These are phyloP conservation scores for Sugiyamaella neomexicana DNA, from an alignment of 1,139 yeast species.

Conservation along the genomic window DNA sequence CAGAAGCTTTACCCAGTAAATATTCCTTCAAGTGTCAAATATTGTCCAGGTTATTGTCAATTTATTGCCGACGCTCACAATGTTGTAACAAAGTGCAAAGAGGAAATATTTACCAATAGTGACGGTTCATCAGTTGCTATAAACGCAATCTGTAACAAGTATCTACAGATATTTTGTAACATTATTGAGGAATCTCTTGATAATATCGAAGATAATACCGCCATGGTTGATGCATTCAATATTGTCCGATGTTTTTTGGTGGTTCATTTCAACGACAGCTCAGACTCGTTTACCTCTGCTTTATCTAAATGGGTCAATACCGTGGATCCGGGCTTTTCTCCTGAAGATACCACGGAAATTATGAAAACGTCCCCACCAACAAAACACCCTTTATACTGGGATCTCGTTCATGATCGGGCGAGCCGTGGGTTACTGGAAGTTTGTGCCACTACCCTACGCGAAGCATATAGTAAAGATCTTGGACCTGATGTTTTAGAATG, in stretches of 20 bases:
- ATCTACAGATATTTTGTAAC: conserved; percentile 20
- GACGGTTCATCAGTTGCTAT: conserved; percentile 3
- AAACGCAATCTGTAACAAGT: conserved; percentile 15
- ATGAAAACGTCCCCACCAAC: conserved; percentile 49
- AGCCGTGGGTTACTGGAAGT: conserved; percentile 68
- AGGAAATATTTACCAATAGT: conserved; percentile 2
- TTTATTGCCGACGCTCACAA: conserved; percentile 17
- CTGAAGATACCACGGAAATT: conserved; percentile 27
- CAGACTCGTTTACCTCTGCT: conserved; percentile 24
- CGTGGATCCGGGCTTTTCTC: conserved; percentile 28
- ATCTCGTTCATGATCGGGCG: conserved; percentile 55
- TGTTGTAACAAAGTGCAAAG: conserved; percentile 17
- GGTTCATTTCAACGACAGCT: conserved; percentile 24
- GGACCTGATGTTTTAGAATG: conserved; percentile 25
- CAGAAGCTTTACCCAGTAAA: conserved; percentile 20
- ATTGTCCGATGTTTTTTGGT: conserved; percentile 29
- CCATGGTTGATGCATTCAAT: conserved; percentile 28
- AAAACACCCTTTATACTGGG: conserved; percentile 64
- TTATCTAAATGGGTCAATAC: conserved; percentile 31
- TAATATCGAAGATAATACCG: conserved; percentile 18
- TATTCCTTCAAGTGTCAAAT: conserved; percentile 18
- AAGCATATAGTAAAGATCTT: conserved; percentile 16
- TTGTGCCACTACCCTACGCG: conserved; percentile 26
- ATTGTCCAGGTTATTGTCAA: conserved; percentile 14
- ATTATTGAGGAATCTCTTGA: conserved; percentile 16